These are phyloP conservation scores for Calonectria naviculata DNA, from an alignment of 2,329 filamentous ascomycete species.

Conservation along the genomic window DNA sequence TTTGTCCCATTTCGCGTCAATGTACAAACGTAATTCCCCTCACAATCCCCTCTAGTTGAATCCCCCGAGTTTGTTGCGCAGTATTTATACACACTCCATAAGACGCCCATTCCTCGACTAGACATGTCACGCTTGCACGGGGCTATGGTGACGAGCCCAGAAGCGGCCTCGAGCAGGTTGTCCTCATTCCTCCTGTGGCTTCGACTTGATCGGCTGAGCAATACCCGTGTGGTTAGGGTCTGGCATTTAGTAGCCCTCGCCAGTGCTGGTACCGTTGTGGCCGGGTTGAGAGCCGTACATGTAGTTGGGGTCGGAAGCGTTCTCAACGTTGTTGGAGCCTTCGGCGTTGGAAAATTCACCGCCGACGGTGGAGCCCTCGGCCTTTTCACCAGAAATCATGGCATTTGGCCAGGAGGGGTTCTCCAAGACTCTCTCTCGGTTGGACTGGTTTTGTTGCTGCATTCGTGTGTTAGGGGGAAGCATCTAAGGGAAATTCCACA, in stretches of 20 bases:
- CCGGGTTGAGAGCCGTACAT: slow-evolving; percentile 65
- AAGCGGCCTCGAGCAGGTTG: background rate
- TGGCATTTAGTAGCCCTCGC: slow-evolving; percentile 60
- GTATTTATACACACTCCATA: slow-evolving; percentile 29
- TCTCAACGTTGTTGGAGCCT: slow-evolving; percentile 52
- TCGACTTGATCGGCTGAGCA: background rate
- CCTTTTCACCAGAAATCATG: slow-evolving; percentile 48
- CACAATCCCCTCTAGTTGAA: slow-evolving; percentile 20
- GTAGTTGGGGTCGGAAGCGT: slow-evolving; percentile 56
- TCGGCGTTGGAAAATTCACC: slow-evolving; percentile 58
- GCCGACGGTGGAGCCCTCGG: slow-evolving; percentile 41
- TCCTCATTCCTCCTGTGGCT: background rate
- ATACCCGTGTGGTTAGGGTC: background rate
- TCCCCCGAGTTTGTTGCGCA: slow-evolving; percentile 14
- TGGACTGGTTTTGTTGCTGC: slow-evolving; percentile 56
- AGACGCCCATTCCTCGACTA: background rate
- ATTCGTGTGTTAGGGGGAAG: slow-evolving; percentile 19
- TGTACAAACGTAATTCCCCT: slow-evolving; percentile 28
- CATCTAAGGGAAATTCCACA: background rate
- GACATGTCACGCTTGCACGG: background rate
- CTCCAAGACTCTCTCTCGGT: slow-evolving; percentile 52
- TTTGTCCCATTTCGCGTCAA: slow-evolving; percentile 23
- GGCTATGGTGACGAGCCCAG: background rate
- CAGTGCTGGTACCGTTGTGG: slow-evolving; percentile 68
- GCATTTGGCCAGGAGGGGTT: slow-evolving; percentile 44